phyloP scores from a whole-genome alignment of 352 stramenopile species.

The Phytopythium oedochilum region DNA sequence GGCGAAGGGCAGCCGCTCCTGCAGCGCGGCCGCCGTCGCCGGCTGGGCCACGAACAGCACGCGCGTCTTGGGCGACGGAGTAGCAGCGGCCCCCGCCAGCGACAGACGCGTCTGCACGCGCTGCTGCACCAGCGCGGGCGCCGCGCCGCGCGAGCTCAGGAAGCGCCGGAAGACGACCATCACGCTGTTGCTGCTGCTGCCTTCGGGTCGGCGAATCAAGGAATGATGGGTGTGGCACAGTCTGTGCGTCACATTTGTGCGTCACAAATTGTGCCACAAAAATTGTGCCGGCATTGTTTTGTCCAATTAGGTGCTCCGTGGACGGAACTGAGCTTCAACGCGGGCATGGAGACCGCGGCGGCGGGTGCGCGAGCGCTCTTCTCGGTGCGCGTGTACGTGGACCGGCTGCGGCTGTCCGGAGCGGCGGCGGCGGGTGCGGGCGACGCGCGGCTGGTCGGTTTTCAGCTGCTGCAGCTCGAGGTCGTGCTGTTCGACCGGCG shows the following conservation, averaged over 20 bases:
- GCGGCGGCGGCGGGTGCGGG: neutral
- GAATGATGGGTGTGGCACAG: neutral
- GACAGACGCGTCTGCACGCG: slow-evolving; percentile 46
- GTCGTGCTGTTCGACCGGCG: slow-evolving; percentile 40
- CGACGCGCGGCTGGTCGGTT: slow-evolving; percentile 22
- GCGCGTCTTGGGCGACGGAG: slow-evolving; percentile 28
- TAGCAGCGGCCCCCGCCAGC: slow-evolving; percentile 17
- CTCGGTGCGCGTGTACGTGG: slow-evolving; percentile 37
- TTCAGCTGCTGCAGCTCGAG: slow-evolving; percentile 47
- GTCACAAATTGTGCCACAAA: no score
- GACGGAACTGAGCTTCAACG: no score
- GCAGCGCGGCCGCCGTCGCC: slow-evolving; percentile 16
- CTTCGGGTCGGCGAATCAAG: neutral
- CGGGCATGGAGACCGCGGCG: neutral
- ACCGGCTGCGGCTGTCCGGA: slow-evolving; percentile 9
- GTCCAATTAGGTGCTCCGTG: no score
- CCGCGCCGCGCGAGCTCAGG: slow-evolving; percentile 35
- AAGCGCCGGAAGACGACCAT: slow-evolving; percentile 39
- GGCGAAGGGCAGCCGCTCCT: slow-evolving; percentile 48
- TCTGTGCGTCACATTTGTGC: no score
- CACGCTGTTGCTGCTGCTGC: no score
- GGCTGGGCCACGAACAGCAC: slow-evolving; percentile 49
- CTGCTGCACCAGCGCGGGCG: slow-evolving; percentile 61
- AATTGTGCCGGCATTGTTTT: no score
- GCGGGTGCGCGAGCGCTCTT: slow-evolving; percentile 41